These are phyloP conservation scores for Erysiphe pulchra DNA, from an alignment of 2,329 filamentous ascomycete genomes.

Conservation along the genomic window DNA sequence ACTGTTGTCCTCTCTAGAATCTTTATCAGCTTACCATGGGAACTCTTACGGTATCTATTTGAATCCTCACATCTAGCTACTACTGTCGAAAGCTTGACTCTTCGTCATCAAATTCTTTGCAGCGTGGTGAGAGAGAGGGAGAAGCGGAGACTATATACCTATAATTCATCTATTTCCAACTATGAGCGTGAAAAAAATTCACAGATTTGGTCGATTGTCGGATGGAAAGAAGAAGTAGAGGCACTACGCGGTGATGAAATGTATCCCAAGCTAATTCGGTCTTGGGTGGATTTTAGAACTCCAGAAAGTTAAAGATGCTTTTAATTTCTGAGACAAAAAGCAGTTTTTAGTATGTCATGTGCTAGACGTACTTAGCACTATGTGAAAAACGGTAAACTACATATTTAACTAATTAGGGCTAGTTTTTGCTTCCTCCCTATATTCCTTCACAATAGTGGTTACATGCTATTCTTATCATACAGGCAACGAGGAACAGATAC, in stretches of 20 bases:
- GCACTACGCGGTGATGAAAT: background rate
- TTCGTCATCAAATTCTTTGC: slow-evolving; percentile 22
- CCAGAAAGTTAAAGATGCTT: background rate
- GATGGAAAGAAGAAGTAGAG: slow-evolving; percentile 13
- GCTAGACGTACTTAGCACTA: too few relatives aligned
- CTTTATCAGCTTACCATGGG: slow-evolving; percentile 43
- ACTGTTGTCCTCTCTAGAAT: slow-evolving; percentile 32
- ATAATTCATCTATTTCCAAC: slow-evolving; percentile 7
- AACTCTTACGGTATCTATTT: slow-evolving; percentile 36
- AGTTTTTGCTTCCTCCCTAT: too few relatives aligned
- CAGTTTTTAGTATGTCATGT: too few relatives aligned
- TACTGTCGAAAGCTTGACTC: slow-evolving; percentile 22
- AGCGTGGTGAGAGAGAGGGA: slow-evolving; percentile 31
- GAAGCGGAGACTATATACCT: slow-evolving; percentile 18
- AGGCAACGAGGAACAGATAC: too few relatives aligned
- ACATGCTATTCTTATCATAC: too few relatives aligned
- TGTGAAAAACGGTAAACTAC: too few relatives aligned
- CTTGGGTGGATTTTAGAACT: slow-evolving; percentile 1
- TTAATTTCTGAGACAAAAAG: background rate
- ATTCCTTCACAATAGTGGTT: too few relatives aligned
- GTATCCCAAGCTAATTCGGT: background rate
- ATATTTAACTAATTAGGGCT: too few relatives aligned
- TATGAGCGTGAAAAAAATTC: slow-evolving; percentile 8
- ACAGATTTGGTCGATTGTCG: slow-evolving; percentile 12
- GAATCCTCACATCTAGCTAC: slow-evolving; percentile 29